A percentile compares a stretch with the other conserved stretches of the same genome.
These are phyloP conservation scores for Streptanthus diversifolius DNA, from an alignment of 345 rosid genomes.

Conservation along the genomic window DNA sequence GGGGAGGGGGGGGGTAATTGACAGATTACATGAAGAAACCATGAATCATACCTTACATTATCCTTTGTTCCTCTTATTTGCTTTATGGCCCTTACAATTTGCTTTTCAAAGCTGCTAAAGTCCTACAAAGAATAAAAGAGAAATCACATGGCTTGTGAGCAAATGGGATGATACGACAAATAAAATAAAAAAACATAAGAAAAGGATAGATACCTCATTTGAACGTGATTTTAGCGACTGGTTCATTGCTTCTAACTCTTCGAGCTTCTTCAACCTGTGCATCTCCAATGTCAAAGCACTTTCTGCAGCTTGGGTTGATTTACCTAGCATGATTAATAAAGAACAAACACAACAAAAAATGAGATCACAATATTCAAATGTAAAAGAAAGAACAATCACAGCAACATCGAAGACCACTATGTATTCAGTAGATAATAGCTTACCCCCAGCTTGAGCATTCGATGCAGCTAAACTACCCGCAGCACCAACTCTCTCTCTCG, in stretches of 20 bases:
- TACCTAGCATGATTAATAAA: slow-evolving; percentile 37
- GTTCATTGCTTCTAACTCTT: slow-evolving; percentile 51
- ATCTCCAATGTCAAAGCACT: slow-evolving; percentile 61
- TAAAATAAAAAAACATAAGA: not conserved
- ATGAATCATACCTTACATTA: slow-evolving; percentile 59
- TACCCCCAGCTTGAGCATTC: slow-evolving; percentile 45
- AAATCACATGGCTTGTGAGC: slow-evolving; percentile 14
- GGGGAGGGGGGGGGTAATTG: not conserved
- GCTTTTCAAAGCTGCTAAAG: slow-evolving; percentile 58
- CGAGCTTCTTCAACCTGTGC: slow-evolving; percentile 59
- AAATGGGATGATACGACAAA: slow-evolving; percentile 6
- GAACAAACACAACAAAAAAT: slow-evolving; percentile 1
- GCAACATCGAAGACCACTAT: not conserved
- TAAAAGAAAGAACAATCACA: slow-evolving; percentile 8
- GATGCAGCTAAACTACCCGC: slow-evolving; percentile 28
- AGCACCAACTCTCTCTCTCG: slow-evolving; percentile 25
- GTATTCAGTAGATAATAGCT: not conserved
- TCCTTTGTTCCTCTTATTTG: slow-evolving; percentile 67
- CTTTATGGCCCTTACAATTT: slow-evolving; percentile 53
- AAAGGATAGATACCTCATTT: slow-evolving; percentile 45
- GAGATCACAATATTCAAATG: slow-evolving; percentile 13
- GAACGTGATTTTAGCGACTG: slow-evolving; percentile 42
- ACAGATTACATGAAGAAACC: slow-evolving; percentile 9
- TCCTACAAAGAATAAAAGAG: slow-evolving; percentile 39
- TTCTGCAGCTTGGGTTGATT: slow-evolving; percentile 58